A percentile compares a stretch with the other conserved stretches of the same genome.
These are phyloP conservation scores for Platanthera guangdongensis DNA, from an alignment of 106 monocot species.

Conservation along the genomic window DNA sequence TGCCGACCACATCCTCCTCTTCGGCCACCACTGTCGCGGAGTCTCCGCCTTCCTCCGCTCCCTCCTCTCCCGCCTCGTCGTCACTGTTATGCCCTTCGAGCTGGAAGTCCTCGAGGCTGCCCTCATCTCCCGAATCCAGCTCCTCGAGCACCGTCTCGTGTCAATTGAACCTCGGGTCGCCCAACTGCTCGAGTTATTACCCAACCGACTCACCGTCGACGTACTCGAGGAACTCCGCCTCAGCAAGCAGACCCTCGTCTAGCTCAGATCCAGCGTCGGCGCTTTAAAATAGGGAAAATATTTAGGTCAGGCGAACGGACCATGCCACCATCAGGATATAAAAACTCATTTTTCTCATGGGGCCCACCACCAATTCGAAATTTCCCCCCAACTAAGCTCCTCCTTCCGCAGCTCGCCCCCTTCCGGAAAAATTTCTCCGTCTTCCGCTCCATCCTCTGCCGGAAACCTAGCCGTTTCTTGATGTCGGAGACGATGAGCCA, in stretches of 20 bases:
- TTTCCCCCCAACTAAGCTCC: too few relatives aligned
- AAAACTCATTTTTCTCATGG: too few relatives aligned
- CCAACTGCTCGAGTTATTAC: conserved; percentile 82
- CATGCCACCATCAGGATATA: too few relatives aligned
- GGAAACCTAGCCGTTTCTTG: too few relatives aligned
- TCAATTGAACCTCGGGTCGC: conserved; percentile 42
- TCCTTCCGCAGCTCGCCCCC: too few relatives aligned
- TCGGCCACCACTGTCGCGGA: conserved; percentile 76
- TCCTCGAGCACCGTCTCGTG: conserved; percentile 68
- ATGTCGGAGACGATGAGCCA: too few relatives aligned
- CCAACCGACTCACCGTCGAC: conserved; percentile 84
- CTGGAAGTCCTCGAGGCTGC: conserved; percentile 99
- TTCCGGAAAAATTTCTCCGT: too few relatives aligned
- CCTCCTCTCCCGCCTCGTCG: conserved; percentile 75
- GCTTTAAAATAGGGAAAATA: too few relatives aligned
- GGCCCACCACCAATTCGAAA: too few relatives aligned
- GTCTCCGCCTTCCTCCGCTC: conserved; percentile 71
- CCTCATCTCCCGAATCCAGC: conserved; percentile 86
- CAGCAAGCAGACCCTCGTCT: conserved; percentile 91
- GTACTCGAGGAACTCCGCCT: conserved; percentile 88
- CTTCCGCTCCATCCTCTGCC: too few relatives aligned
- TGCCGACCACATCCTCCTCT: conserved; percentile 82
- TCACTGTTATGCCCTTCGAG: conserved; percentile 85
- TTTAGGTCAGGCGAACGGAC: too few relatives aligned
- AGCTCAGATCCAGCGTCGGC: conserved; percentile 87